Percentiles rank a stretch among this genome's conserved stretches.
phyloP scores from a whole-genome alignment of 768 basidiomycete species.

The Hydnum rufescens region DNA sequence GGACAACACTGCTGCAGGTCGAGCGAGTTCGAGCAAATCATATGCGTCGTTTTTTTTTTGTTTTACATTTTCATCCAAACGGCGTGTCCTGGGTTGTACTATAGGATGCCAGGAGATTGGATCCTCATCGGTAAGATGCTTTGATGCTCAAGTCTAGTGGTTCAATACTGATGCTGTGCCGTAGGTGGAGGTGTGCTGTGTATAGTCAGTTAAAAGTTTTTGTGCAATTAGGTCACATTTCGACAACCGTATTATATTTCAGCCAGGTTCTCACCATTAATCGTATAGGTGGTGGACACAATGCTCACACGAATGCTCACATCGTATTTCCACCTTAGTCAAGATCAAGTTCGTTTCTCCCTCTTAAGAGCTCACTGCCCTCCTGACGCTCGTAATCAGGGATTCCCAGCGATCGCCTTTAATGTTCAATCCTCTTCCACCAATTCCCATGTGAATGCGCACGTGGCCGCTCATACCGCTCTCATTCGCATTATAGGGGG shows the following conservation, averaged over 20 bases:
- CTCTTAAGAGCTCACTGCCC: too few relatives aligned
- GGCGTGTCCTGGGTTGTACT: not conserved
- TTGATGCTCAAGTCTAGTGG: too few relatives aligned
- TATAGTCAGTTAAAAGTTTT: too few relatives aligned
- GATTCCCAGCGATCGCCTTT: constrained; percentile 51
- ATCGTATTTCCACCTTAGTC: constrained; percentile 29
- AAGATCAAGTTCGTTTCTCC: constrained; percentile 10
- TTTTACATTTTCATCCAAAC: not conserved
- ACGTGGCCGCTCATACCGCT: constrained; percentile 20
- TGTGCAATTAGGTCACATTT: not conserved
- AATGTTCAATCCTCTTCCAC: constrained; percentile 31
- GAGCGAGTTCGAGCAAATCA: too few relatives aligned
- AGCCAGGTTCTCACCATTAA: not conserved
- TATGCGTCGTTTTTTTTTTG: not conserved
- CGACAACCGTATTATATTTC: too few relatives aligned
- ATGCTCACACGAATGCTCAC: constrained; percentile 57
- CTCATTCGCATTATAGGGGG: constrained; percentile 39
- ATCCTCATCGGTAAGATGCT: constrained; percentile 1
- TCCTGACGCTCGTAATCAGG: constrained; percentile 40
- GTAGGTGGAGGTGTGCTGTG: too few relatives aligned
- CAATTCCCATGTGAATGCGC: constrained; percentile 25
- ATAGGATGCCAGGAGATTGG: constrained; percentile 20
- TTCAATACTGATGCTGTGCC: too few relatives aligned
- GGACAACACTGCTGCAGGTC: constrained; percentile 1
- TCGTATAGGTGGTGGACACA: constrained; percentile 28